A percentile compares a stretch with the other conserved stretches of the same genome.
phyloP scores from a whole-genome alignment of 768 basidiomycete genomes.

The Auricularia sp. region DNA sequence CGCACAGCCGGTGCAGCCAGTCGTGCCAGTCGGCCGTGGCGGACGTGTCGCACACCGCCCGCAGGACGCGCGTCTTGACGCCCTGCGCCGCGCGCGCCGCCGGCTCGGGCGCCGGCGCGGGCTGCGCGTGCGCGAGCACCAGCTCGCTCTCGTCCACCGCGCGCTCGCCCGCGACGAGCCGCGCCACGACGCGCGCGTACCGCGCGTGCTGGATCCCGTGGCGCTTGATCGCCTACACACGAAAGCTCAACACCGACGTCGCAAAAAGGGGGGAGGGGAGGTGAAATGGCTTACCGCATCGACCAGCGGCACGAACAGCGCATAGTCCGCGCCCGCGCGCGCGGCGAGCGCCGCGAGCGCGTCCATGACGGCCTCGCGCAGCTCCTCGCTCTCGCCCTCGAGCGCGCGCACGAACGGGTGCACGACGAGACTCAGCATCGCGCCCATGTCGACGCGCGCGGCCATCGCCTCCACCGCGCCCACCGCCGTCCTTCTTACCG shows the following conservation, averaged over 20 bases:
- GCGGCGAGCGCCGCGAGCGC: conserved; percentile 33
- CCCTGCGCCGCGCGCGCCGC: too few relatives aligned
- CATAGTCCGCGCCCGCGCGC: conserved; percentile 37
- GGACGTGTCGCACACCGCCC: conserved; percentile 78
- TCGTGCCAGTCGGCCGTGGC: conserved; percentile 81
- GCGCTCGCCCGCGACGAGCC: not conserved
- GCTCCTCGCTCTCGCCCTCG: conserved; percentile 17
- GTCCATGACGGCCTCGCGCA: conserved; percentile 32
- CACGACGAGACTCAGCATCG: conserved; percentile 36
- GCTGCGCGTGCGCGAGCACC: not conserved
- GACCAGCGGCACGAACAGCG: conserved; percentile 41
- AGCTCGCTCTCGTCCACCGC: not conserved
- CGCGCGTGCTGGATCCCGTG: not conserved
- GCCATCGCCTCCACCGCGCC: conserved; percentile 33
- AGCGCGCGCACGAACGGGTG: conserved; percentile 35
- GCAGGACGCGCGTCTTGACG: not conserved
- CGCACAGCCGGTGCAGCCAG: conserved; percentile 88
- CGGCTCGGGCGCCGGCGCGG: too few relatives aligned
- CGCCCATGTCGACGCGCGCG: conserved; percentile 36
- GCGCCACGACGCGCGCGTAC: not conserved
- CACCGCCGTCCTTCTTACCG: conserved; percentile 28
- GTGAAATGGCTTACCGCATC: conserved; percentile 27
- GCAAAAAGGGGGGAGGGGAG: not conserved
- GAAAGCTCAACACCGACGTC: not conserved
- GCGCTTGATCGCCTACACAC: not conserved